Percentiles rank a stretch among this genome's conserved stretches.
Conservation (phyloP, 2,329 filamentous ascomycete genomes). For the Calonectria pauciramosa region DNA sequence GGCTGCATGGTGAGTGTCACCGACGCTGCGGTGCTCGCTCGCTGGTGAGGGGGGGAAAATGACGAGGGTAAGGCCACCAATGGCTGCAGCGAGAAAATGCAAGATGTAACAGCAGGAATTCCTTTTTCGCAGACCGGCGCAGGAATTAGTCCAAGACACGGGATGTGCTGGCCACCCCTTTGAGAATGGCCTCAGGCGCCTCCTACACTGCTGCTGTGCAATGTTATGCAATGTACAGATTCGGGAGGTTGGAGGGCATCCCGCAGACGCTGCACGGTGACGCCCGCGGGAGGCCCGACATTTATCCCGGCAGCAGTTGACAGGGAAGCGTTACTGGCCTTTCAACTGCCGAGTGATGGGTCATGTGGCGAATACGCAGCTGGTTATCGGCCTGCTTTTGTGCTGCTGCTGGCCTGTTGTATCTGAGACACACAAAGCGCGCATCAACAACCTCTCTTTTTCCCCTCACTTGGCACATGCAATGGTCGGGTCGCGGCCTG, state of each 20-base stretch:
- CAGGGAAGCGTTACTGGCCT: no score
- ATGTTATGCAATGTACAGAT: not conserved
- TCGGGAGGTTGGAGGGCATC: no score
- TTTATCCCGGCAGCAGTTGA: no score
- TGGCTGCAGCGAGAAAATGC: not conserved
- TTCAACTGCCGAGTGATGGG: not conserved
- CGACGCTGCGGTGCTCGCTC: not conserved
- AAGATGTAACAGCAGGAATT: not conserved
- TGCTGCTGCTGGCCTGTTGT: not conserved
- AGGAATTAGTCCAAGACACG: not conserved
- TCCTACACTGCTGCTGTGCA: not conserved
- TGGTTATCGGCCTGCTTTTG: not conserved
- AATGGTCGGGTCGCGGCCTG: not conserved
- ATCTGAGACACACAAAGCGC: not conserved
- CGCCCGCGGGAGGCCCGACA: no score
- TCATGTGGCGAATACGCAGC: not conserved
- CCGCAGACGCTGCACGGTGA: no score
- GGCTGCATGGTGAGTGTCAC: not conserved
- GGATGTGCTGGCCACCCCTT: not conserved
- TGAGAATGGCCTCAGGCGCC: not conserved
- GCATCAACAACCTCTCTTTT: not conserved
- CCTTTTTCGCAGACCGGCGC: not conserved
- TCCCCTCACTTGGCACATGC: not conserved
- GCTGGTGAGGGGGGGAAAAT: not conserved
- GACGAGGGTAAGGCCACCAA: not conserved